Percentiles rank a stretch among this genome's conserved stretches.
Evolutionary conservation across 768 basidiomycete genomes (phyloP).

Genomic region (Lactarius vividus): DNA sequence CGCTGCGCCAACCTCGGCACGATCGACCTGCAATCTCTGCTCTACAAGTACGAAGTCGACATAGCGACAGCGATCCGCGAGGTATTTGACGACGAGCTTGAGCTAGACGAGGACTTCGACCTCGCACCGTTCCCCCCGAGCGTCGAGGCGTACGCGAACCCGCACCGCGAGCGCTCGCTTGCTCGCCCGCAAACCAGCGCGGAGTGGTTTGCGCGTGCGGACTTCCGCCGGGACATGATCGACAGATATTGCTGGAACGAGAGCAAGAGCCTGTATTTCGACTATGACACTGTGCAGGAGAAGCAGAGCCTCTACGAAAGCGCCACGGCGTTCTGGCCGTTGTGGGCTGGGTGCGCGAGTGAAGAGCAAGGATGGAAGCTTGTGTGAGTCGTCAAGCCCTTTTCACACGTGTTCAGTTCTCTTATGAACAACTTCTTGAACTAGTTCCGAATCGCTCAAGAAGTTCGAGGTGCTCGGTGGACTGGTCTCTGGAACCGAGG

Average conservation of each 20-base stretch:
- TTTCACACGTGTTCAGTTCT: neutral
- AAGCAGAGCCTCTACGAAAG: constrained; percentile 94
- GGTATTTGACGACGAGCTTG: constrained; percentile 89
- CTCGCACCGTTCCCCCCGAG: constrained; percentile 90
- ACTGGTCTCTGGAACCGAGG: constrained; percentile 93
- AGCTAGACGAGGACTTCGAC: constrained; percentile 88
- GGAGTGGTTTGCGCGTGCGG: constrained; percentile 93
- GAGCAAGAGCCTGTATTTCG: constrained; percentile 89
- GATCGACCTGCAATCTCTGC: constrained; percentile 89
- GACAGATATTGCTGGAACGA: constrained; percentile 98
- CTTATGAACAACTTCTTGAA: neutral
- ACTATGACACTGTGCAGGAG: constrained; percentile 91
- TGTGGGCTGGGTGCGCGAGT: constrained; percentile 97
- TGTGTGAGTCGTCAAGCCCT: constrained; percentile 57
- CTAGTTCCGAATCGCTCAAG: constrained; percentile 77
- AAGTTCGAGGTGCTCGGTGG: constrained; percentile 98
- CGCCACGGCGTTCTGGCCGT: constrained; percentile 93
- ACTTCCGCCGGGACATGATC: constrained; percentile 77
- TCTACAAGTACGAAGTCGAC: constrained; percentile 99
- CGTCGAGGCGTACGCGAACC: constrained; percentile 62
- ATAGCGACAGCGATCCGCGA: constrained; percentile 97
- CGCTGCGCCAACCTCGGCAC: constrained; percentile 97
- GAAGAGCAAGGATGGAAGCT: constrained; percentile 93
- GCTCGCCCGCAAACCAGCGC: constrained; percentile 66
- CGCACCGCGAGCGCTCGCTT: constrained; percentile 57